Percentiles rank a stretch among this genome's conserved stretches.
Conservation (phyloP, 139 green algal genomes). For the Micromonas pusilla region DNA sequence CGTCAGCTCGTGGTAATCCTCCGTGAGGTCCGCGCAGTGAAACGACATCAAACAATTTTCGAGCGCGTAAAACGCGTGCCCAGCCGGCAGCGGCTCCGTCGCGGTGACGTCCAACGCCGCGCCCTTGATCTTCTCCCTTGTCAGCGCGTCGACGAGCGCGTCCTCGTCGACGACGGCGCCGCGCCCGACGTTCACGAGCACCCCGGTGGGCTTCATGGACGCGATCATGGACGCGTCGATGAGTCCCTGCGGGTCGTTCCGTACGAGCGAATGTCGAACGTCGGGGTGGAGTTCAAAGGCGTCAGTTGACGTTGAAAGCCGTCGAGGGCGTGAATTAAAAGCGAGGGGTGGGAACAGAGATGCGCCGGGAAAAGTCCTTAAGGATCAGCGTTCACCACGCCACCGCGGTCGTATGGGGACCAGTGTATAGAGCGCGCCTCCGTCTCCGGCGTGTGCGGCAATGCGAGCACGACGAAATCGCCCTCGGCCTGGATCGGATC, state of each 20-base stretch:
- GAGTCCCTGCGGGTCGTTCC: too few species aligned
- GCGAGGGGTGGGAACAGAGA: conserved; percentile 3
- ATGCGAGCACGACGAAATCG: conserved; percentile 15
- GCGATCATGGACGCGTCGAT: background rate
- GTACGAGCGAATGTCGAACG: too few species aligned
- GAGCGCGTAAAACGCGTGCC: conserved; percentile 52
- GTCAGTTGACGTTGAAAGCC: background rate
- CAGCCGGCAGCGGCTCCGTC: conserved; percentile 56
- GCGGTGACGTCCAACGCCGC: conserved; percentile 72
- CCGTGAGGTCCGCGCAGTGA: conserved; percentile 61
- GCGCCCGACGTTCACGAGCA: conserved; percentile 75
- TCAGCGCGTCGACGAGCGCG: conserved; percentile 58
- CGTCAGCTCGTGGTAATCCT: conserved; percentile 42
- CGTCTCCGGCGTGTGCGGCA: conserved; percentile 11
- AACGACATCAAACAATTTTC: conserved; percentile 68
- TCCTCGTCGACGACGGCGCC: conserved; percentile 68
- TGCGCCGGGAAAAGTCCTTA: too few species aligned
- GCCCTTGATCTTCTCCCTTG: conserved; percentile 51
- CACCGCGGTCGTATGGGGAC: too few species aligned
- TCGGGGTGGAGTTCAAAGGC: too few species aligned
- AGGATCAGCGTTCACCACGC: too few species aligned
- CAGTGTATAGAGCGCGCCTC: too few species aligned
- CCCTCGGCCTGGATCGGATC: too few species aligned
- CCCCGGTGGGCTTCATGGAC: conserved; percentile 34
- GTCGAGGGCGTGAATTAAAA: too few species aligned